Conservation (phyloP, 768 basidiomycete genomes). For the Rhodotorula sphaerocarpa region DNA sequence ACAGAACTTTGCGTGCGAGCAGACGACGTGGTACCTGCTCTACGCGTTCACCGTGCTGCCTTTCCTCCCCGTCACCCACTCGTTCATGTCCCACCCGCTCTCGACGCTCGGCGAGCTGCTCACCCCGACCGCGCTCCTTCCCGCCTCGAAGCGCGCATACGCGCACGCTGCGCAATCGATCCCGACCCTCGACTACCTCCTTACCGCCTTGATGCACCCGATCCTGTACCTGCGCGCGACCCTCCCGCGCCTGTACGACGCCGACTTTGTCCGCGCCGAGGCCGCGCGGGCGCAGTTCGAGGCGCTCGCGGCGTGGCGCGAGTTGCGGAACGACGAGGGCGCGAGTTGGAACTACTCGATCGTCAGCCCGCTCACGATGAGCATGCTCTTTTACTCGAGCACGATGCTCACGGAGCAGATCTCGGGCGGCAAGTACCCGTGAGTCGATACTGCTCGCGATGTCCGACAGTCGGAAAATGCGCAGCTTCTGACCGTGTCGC, state of each 20-base stretch:
- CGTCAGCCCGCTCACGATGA: constrained; percentile 56
- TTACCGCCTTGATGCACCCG: constrained; percentile 40
- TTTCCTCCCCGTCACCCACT: constrained; percentile 18
- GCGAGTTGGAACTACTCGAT: constrained; percentile 42
- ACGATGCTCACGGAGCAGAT: constrained; percentile 75
- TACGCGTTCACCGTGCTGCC: constrained; percentile 24
- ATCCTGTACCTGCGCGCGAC: constrained; percentile 1
- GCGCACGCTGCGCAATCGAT: not conserved
- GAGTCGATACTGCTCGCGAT: not conserved
- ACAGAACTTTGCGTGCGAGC: constrained; percentile 80
- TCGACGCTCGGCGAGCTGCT: constrained; percentile 4
- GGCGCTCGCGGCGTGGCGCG: constrained; percentile 35
- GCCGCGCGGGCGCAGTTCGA: not conserved
- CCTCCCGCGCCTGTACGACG: constrained; percentile 41
- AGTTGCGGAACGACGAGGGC: constrained; percentile 37
- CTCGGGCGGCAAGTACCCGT: constrained; percentile 62
- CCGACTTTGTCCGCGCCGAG: constrained; percentile 7
- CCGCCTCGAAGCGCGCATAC: not conserved
- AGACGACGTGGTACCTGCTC: constrained; percentile 50
- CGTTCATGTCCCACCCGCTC: constrained; percentile 26
- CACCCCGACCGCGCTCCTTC: not conserved
- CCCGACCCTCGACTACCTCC: constrained; percentile 52
- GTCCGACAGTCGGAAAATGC: too few relatives aligned
- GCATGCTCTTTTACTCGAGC: constrained; percentile 65
- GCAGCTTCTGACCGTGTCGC: too few relatives aligned